A percentile compares a stretch with the other conserved stretches of the same genome.
Evolutionary conservation across 2,329 filamentous ascomycete species (phyloP).

Genomic region (Phoma sp.): DNA sequence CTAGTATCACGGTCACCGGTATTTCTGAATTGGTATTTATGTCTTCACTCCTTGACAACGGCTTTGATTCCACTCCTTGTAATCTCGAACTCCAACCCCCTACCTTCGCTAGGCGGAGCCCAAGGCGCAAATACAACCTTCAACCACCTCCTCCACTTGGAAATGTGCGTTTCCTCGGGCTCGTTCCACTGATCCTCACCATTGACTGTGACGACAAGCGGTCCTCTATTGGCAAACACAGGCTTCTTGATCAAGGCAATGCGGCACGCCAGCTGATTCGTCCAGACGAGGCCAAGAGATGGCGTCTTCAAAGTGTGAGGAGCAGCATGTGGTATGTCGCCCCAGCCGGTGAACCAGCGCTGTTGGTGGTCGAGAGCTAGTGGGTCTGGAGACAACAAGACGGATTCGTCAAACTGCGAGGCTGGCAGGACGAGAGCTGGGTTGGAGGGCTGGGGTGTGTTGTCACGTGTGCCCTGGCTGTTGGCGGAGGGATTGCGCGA

Average conservation of each 20-base stretch:
- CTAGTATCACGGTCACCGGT: not conserved
- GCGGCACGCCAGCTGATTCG: conserved; percentile 83
- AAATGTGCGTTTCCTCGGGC: conserved; percentile 52
- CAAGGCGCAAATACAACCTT: conserved; percentile 91
- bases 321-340: conserved; percentile 61
- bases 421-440: conserved; percentile 12
- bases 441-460: conserved; percentile 21
- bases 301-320: conserved; percentile 72
- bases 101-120: conserved; percentile 60
- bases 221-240: conserved; percentile 48
- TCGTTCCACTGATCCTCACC: conserved; percentile 51
- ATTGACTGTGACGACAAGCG: conserved; percentile 36
- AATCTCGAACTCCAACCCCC: conserved; percentile 76
- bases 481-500: conserved; percentile 39
- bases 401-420: conserved; percentile 23
- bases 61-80: conserved; percentile 34
- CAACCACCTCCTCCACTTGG: conserved; percentile 75
- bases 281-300: conserved; percentile 86
- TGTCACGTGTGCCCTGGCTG: conserved; percentile 32
- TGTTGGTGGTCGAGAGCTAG: conserved; percentile 88
- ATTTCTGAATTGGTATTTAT: no score
- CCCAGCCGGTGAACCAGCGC: conserved; percentile 95
- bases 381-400: conserved; percentile 57
- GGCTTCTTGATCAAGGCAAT: conserved; percentile 80
- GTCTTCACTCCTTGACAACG: conserved; percentile 20